Evolutionary conservation across 345 rosid species (phyloP), one percentile per base, ranked within the genome.

Genomic region (Sisymbrium irio): DNA sequence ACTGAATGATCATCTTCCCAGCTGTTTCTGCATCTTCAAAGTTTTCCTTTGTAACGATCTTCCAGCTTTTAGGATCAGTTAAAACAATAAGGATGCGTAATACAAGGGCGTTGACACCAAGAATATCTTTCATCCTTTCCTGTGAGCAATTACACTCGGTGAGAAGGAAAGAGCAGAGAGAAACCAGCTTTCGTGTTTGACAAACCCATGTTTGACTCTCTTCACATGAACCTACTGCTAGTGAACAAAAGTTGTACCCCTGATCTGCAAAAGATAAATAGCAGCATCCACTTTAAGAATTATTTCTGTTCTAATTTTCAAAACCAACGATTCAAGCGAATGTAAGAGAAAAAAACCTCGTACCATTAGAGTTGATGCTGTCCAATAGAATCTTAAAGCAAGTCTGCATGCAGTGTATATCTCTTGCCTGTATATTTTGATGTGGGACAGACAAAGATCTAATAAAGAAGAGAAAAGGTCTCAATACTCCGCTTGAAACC

Each of bases 61-160:
- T 89, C 97, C 97, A 91, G 47, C 80, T 85, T 69, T 91, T 91
- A 65, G 77, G 56, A 83, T 94, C 96, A 65, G 93, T 91, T 64
- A 91, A 83, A 55, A 85, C 73, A 46, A 89, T 86, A 57, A 84
- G 74, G 75, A 89, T 77, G 67, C 86, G 96, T 83, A 94, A 82
- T 20, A 87, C 79, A 45, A 88, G 82, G 42, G 92, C 85, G 54
- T 78, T 78, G 55, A 88, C 88, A 76, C 71, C 81, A 74, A 80
- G 37, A 55, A 84, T 32, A 80, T 85, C 84, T 67, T 79, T 81
- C 27, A 78, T 69, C 67, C 65, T 70, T 14, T 80, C 71, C 76
- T 20, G 69, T 39, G 86, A 77, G 42, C 63, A 74, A 77, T 80
- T 84, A 77, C 82, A 83, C 73, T 83, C 82, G 35, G 75, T 78